Base-by-base conservation (phyloP, 106 monocot genomes). In the Dioscorea zingiberensis region DNA sequence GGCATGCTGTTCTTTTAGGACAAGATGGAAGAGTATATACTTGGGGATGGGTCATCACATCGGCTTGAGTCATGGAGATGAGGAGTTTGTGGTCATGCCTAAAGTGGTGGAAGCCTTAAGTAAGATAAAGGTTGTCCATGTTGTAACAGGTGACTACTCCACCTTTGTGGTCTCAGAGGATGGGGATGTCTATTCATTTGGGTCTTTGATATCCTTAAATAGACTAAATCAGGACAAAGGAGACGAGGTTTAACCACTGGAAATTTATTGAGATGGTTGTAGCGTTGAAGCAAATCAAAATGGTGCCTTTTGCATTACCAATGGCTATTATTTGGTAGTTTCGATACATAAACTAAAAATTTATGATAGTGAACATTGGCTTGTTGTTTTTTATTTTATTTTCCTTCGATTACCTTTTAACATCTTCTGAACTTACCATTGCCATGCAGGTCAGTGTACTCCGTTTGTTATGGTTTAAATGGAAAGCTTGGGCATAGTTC, bases 201-300 rank as follows among this genome's bases (percentile, higher is more conserved):
- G 98, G 0, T 93, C 87, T 60, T 89, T 89, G 47, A 89, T 89
- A 56, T 93, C 93, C 14, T 82, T 87, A n/a, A 99, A 89, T 49
- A 98, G 80, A 98, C 93, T 86, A 92, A 88, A 25, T 92, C 97
- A 27, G 97, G 97, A 17, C 89, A 98, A n/a, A n/a, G n/a, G n/a
- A n/a, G n/a, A n/a, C n/a, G n/a, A n/a, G n/a, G n/a, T n/a, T n/a
- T n/a, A n/a, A n/a, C n/a, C n/a, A n/a, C n/a, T n/a, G n/a, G n/a
- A n/a, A n/a, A n/a, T n/a, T n/a, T n/a, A n/a, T n/a, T n/a, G n/a
- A n/a, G n/a, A n/a, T n/a, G n/a, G n/a, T n/a, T n/a, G n/a, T n/a
- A n/a, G n/a, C n/a, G n/a, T n/a, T n/a, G n/a, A 38, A 10, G 10
- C 38, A 8, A 8, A 38, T 10, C 1, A 6, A 38, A 38, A 38